phyloP scores from a whole-genome alignment of 164 flowering plant species.

The Cinnamomum micranthum region DNA sequence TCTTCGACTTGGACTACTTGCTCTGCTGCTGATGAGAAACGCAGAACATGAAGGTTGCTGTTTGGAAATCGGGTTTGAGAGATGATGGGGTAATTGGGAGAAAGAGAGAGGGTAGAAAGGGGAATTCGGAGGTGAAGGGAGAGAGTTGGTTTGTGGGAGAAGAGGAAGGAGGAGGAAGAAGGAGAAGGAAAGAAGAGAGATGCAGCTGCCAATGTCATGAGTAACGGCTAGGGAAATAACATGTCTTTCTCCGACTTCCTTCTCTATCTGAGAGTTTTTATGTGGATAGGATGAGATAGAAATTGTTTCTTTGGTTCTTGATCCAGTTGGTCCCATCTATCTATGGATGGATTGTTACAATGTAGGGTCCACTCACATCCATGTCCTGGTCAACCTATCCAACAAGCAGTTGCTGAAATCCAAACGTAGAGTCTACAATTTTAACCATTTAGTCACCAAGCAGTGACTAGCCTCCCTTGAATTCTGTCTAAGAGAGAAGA shows the following conservation, averaged over 20 bases:
- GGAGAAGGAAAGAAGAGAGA: neutral
- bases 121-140: neutral
- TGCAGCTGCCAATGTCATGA: neutral
- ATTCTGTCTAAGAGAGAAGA: too few relatives aligned
- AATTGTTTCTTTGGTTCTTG: too few relatives aligned
- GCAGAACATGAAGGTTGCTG: neutral
- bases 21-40: constrained; percentile 41
- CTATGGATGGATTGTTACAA: too few relatives aligned
- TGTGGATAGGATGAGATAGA: neutral
- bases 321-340: too few relatives aligned
- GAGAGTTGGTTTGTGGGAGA: neutral
- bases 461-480: too few relatives aligned
- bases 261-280: neutral
- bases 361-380: too few relatives aligned
- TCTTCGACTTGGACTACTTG: constrained; percentile 19
- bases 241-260: neutral
- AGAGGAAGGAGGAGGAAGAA: neutral
- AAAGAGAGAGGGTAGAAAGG: neutral
- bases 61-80: neutral
- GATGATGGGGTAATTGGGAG: neutral
- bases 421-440: too few relatives aligned
- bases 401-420: too few relatives aligned
- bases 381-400: too few relatives aligned
- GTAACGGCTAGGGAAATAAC: neutral
- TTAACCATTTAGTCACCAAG: too few relatives aligned